Evolutionary conservation across 192 early-diverging fungal species (phyloP), one percentile per base, ranked within the genome.

Genomic region (Coemansia reversa): DNA sequence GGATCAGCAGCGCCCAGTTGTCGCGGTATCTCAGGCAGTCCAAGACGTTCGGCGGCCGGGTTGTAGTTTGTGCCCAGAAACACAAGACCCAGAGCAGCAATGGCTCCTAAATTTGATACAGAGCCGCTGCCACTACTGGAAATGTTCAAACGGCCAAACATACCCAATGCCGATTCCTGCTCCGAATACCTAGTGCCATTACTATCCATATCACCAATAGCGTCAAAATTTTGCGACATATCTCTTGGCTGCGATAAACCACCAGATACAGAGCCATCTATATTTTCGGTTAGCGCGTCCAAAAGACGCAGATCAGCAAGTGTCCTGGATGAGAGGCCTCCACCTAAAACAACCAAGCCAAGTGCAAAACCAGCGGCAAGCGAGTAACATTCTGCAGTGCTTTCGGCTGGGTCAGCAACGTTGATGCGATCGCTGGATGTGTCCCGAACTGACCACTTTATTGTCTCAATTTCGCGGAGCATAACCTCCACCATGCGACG

Each of bases 341-440:
- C 70, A 6, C 90, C 92, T 3, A 94, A 78, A 8, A 79, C 86
- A n/a, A 92, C 87, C 23, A 94, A 84, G 3, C 94, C 95, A 33
- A 97, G 70, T 0, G 91, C 86, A 67, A 96, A 88, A 1, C 95
- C 95, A 48, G 91, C 79, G 0, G 91, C 82, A n/a, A 93, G 76
- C 4, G 91, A 87, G 65, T 88, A 88, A 55, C 86, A 82, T 55
- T 91, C 90, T 22, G 74, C 56, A 11, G 78, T 63, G 63, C 69
- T 72, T 50, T 91, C 90, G 3, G 74, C 66, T 1, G 74, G 66
- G 45, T 75, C 78, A 5, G 67, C 60, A 12, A 51, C 65, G 23
- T 76, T 74, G 22, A 69, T 39, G 8, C 66, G 24, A 23, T 49
- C 42, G 55, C 54, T 18, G 2, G 51, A 7, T 45, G 24, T 47